phyloP scores from a whole-genome alignment of 164 flowering plant genomes.

The Nymphaea thermarum region DNA sequence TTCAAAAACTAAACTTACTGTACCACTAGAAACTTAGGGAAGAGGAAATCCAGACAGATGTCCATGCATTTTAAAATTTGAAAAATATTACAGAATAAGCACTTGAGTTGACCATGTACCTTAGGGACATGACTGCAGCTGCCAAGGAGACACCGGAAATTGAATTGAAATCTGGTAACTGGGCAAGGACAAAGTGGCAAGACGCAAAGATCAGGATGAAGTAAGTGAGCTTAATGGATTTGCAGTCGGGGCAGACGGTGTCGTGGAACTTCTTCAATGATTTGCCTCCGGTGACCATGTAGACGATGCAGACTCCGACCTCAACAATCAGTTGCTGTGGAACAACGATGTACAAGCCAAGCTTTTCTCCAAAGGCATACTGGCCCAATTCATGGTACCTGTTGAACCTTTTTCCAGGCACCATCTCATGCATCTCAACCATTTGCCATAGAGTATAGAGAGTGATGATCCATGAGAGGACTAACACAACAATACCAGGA shows the following conservation, averaged over 20 bases:
- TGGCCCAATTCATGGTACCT: conserved; percentile 56
- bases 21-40: background rate
- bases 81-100: background rate
- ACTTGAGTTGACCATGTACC: conserved; percentile 18
- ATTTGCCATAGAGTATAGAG: conserved; percentile 47
- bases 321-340: conserved; percentile 51
- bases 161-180: conserved; percentile 58
- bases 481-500: conserved; percentile 8
- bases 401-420: conserved; percentile 50
- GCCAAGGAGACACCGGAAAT: conserved; percentile 46
- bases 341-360: conserved; percentile 43
- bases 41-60: background rate
- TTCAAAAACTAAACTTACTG: background rate
- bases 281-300: conserved; percentile 63
- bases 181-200: conserved; percentile 42
- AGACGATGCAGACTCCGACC: conserved; percentile 44
- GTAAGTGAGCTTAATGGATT: conserved; percentile 34
- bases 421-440: conserved; percentile 62
- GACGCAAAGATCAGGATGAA: conserved; percentile 56
- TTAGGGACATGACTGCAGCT: conserved; percentile 59
- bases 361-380: conserved; percentile 47
- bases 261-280: conserved; percentile 48
- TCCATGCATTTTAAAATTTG: background rate
- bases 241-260: conserved; percentile 21
- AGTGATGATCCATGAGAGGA: conserved; percentile 43